Percentiles rank a stretch among this genome's conserved stretches.
Conservation (phyloP, 2,329 filamentous ascomycete species). For the Dendryphion nanum region DNA sequence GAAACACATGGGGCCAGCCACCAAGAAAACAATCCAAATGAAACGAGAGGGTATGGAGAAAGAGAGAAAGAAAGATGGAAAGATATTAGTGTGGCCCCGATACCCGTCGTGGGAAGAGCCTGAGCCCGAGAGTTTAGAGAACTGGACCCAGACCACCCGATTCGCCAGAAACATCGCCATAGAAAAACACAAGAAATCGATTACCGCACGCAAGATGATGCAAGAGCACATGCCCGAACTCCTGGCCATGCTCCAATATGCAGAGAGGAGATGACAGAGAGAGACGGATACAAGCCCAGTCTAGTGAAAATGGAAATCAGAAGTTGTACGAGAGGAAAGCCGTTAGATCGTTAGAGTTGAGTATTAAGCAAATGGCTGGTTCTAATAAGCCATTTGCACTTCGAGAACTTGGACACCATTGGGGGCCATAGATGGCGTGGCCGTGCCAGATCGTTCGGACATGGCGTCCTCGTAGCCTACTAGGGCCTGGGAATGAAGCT, state of each 20-base stretch:
- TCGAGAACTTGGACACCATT: slow-evolving; percentile 42
- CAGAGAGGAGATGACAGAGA: slow-evolving; percentile 25
- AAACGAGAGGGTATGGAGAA: slow-evolving; percentile 33
- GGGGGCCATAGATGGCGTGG: slow-evolving; percentile 41
- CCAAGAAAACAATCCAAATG: slow-evolving; percentile 19
- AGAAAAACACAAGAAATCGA: slow-evolving; percentile 11
- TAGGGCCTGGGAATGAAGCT: slow-evolving; percentile 90
- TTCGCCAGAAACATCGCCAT: slow-evolving; percentile 24
- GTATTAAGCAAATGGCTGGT: slow-evolving; percentile 1
- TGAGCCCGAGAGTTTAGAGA: slow-evolving; percentile 35
- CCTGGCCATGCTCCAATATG: slow-evolving; percentile 34
- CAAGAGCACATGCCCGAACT: slow-evolving; percentile 23
- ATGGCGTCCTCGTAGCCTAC: slow-evolving; percentile 88
- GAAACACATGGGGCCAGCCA: slow-evolving; percentile 39
- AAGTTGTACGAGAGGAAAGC: slow-evolving; percentile 16
- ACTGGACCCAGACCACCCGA: slow-evolving; percentile 31
- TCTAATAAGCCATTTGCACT: slow-evolving; percentile 45
- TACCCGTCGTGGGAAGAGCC: slow-evolving; percentile 21
- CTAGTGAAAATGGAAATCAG: slow-evolving; percentile 25
- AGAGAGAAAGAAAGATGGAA: slow-evolving; percentile 22
- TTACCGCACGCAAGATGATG: slow-evolving; percentile 16
- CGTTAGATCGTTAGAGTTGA: slow-evolving; percentile 15
- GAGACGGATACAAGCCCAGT: slow-evolving; percentile 30
- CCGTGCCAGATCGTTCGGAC: slow-evolving; percentile 45
- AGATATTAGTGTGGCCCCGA: slow-evolving; percentile 36